A percentile compares a stretch with the other conserved stretches of the same genome.
Evolutionary conservation across 2,329 filamentous ascomycete genomes (phyloP).

Genomic region (Dothiorella sarmentorum): DNA sequence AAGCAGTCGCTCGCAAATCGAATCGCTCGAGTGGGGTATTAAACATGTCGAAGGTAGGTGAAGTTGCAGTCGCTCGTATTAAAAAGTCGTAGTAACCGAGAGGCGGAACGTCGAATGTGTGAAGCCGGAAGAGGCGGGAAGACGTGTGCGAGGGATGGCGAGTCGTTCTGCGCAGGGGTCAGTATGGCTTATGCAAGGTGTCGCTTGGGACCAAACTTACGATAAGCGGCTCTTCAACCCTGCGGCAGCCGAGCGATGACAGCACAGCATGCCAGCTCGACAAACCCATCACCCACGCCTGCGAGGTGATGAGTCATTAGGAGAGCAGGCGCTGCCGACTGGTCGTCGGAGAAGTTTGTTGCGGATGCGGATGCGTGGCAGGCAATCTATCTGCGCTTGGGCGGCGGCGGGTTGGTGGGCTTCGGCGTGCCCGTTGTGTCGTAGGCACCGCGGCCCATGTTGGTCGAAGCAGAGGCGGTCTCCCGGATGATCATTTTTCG

Average conservation of each 20-base stretch:
- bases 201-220: constrained; percentile 10
- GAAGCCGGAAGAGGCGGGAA: constrained; percentile 2
- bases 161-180: constrained; percentile 17
- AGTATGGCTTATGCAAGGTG: constrained; percentile 16
- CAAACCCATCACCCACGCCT: constrained; percentile 15
- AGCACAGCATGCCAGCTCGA: constrained; percentile 8
- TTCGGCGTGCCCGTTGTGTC: constrained; percentile 50
- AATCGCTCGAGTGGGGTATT: constrained; percentile 38
- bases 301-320: constrained; percentile 14
- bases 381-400: constrained; percentile 32
- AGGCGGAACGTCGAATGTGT: constrained; percentile 8
- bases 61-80: constrained; percentile 19
- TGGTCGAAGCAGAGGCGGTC: constrained; percentile 36
- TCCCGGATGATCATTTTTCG: constrained; percentile 43
- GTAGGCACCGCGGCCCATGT: constrained; percentile 50
- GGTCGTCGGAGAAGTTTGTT: background rate
- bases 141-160: constrained; percentile 19
- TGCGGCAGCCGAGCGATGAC: constrained; percentile 6
- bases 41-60: constrained; percentile 23
- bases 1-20: constrained; percentile 22
- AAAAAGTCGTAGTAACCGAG: constrained; percentile 20
- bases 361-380: background rate
- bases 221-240: constrained; percentile 11
- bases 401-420: constrained; percentile 41
- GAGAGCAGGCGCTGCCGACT: constrained; percentile 2